Evolutionary conservation across 352 stramenopile species (phyloP).

Genomic region (Globisporangium emineosum): DNA sequence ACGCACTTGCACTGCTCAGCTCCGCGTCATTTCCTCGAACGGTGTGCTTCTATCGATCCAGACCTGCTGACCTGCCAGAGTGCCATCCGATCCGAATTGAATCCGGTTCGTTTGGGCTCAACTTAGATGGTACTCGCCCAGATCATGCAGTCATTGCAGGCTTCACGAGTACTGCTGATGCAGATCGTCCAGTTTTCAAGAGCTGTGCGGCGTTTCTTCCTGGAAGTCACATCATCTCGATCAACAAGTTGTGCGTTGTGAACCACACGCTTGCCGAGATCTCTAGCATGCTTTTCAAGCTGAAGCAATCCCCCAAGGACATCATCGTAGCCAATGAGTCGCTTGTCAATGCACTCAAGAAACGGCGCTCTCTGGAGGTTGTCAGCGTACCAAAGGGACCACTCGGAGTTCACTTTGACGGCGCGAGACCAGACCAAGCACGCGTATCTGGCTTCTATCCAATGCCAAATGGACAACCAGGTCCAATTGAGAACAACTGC

Average conservation of each 20-base stretch:
- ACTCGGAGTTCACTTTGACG: slow-evolving; percentile 48
- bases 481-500: slow-evolving; percentile 33
- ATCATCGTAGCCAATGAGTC: slow-evolving; percentile 44
- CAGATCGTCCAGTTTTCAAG: slow-evolving; percentile 34
- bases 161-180: slow-evolving; percentile 39
- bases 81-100: slow-evolving; percentile 40
- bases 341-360: slow-evolving; percentile 28
- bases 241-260: slow-evolving; percentile 67
- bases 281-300: slow-evolving; percentile 40
- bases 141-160: slow-evolving; percentile 36
- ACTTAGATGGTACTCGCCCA: slow-evolving; percentile 35
- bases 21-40: slow-evolving; percentile 27
- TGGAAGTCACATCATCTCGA: slow-evolving; percentile 49
- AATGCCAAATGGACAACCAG: slow-evolving; percentile 23
- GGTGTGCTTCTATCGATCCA: slow-evolving; percentile 35
- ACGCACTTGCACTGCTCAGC: slow-evolving; percentile 27
- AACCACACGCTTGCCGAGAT: slow-evolving; percentile 36
- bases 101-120: slow-evolving; percentile 43
- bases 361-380: slow-evolving; percentile 4
- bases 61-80: slow-evolving; percentile 24
- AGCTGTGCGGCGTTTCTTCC: slow-evolving; percentile 35
- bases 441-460: slow-evolving; percentile 42
- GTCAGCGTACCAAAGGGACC: slow-evolving; percentile 36
- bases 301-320: slow-evolving; percentile 32
- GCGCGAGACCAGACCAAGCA: slow-evolving; percentile 22